These are phyloP conservation scores for Brettanomyces naardenensis DNA, from an alignment of 805 yeast genomes.

Conservation along the genomic window DNA sequence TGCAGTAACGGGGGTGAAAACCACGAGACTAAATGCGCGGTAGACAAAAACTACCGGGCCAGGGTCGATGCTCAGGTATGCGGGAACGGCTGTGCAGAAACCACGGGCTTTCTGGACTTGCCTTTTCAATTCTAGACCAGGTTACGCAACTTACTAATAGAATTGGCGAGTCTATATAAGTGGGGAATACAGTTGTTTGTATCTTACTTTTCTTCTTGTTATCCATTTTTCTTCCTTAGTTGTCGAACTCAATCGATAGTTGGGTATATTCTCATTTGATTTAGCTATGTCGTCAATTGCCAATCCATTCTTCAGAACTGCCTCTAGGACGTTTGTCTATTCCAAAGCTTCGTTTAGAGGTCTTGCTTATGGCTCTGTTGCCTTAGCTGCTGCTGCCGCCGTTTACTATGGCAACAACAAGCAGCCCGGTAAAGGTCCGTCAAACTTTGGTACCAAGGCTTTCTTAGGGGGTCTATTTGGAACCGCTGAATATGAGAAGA, in stretches of 20 bases:
- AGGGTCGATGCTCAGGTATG: no score
- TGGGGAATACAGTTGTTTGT: no score
- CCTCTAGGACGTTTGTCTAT: background rate
- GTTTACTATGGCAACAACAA: slow-evolving; percentile 12
- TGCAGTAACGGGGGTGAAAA: no score
- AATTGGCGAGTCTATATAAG: no score
- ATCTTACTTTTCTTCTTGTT: background rate
- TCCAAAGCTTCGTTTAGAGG: background rate
- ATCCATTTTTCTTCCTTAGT: background rate
- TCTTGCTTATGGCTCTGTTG: slow-evolving; percentile 16
- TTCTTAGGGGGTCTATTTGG: slow-evolving; percentile 27
- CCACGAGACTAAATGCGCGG: no score
- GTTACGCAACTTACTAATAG: no score
- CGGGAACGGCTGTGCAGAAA: no score
- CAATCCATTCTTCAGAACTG: background rate
- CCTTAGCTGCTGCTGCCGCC: slow-evolving; percentile 24
- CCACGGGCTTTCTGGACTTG: no score
- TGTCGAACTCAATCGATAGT: background rate
- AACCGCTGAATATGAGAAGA: slow-evolving; percentile 23
- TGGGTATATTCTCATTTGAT: background rate
- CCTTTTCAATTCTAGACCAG: no score
- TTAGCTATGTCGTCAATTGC: slow-evolving; percentile 4
- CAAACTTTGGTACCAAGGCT: no score
- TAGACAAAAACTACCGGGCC: no score
- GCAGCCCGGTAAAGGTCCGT: no score